Base-by-base conservation (phyloP, 164 flowering plant species). In the Echeveria elegans region DNA sequence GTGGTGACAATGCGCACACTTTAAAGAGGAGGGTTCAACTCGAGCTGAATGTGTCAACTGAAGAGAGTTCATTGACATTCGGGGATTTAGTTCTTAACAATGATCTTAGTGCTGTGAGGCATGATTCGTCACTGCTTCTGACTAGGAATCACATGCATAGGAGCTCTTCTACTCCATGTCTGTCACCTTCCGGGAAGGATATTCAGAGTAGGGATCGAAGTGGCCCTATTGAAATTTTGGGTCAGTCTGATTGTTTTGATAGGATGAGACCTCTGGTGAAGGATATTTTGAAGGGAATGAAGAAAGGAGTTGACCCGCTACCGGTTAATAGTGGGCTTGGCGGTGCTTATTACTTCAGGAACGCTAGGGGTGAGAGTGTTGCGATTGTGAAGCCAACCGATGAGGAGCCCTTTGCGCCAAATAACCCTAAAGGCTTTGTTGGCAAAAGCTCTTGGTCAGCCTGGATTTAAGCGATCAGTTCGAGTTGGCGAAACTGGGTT, bases 321-420 rank as follows among this genome's bases (percentile, higher is more conserved):
- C 89, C 82, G 56, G 84, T 81, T 40, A 77, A 80, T n/a, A 40
- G 86, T 69, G 92, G 92, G 59, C 88, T 87, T 65, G 92, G 92
- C 45, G 92, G 92, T 32, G 92, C 88, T 8, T 87, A 87, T 69
- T 85, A 78, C 70, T 87, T 87, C 65, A 77, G 85, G 69, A 85
- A 87, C 26, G 56, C 50, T 47, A 68, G 70, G 67, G 89, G 88
- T 66, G 85, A 85, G 77, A 74, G 73, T 78, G 87, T 86, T 40
- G 92, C 92, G 14, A 86, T 86, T 71, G 89, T 86, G 74, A 86
- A 86, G 75, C 92, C 92, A n/a, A 83, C 89, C 0, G 92, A 87
- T 78, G 92, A 87, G 59, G 92, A 87, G 67, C 92, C 92, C 24
- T 87, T 83, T 80, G 92, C 92, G 0, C 92, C 92, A 3, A 87